These are phyloP conservation scores for Leishmania guyanensis DNA, from an alignment of 208 protist genomes.

Conservation along the genomic window DNA sequence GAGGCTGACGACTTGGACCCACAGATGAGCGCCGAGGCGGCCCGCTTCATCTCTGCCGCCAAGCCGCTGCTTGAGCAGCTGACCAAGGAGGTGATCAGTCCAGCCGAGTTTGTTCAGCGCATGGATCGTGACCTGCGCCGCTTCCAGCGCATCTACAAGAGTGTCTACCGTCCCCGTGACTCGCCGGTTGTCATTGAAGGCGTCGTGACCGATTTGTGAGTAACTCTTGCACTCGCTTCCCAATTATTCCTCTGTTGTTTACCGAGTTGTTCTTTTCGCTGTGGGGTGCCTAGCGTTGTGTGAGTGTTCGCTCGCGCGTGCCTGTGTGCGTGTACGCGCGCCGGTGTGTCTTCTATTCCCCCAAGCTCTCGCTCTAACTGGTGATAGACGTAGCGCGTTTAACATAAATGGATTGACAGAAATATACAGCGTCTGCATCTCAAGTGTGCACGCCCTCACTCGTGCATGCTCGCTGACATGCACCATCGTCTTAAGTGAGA, in stretches of 20 bases:
- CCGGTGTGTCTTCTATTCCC: background rate
- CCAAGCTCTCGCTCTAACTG: background rate
- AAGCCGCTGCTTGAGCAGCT: constrained; percentile 49
- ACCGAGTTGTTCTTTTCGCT: background rate
- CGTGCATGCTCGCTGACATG: background rate
- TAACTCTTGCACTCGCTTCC: background rate
- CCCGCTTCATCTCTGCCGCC: constrained; percentile 37
- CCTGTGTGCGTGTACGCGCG: background rate
- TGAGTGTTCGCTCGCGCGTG: too few species aligned
- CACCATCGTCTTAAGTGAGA: background rate
- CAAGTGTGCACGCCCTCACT: background rate
- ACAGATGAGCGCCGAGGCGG: constrained; percentile 40
- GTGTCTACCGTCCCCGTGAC: constrained; percentile 62
- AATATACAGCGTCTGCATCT: background rate
- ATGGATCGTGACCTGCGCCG: constrained; percentile 47
- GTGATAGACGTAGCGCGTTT: background rate
- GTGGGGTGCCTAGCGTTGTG: background rate
- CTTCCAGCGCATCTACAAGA: constrained; percentile 53
- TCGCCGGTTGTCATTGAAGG: constrained; percentile 78
- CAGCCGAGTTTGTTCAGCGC: constrained; percentile 52
- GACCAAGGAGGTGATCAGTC: constrained; percentile 19
- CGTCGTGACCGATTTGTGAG: constrained; percentile 71
- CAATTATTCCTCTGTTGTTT: background rate
- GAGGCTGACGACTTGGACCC: constrained; percentile 62
- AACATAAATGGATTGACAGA: background rate